These are phyloP conservation scores for Populus tremula DNA, from an alignment of 345 rosid species.

Conservation along the genomic window DNA sequence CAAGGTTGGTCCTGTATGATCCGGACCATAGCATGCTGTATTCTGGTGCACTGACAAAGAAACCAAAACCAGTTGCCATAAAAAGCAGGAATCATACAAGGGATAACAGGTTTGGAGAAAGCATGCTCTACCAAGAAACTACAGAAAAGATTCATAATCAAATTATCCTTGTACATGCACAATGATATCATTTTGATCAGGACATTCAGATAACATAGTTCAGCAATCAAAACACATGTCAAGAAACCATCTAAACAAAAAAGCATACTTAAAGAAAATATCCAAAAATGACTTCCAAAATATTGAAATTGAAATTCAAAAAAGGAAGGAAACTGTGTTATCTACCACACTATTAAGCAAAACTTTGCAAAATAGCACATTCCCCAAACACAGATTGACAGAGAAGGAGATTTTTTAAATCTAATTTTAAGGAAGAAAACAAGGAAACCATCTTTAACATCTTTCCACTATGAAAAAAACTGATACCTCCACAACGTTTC, in stretches of 20 bases:
- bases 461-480: not conserved
- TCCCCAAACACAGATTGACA: not conserved
- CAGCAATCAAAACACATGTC: not conserved
- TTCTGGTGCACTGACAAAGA: slow-evolving; percentile 59
- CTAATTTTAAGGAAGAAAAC: not conserved
- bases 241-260: not conserved
- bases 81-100: not conserved
- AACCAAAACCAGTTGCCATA: slow-evolving; percentile 19
- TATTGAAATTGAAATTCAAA: not conserved
- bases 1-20: slow-evolving; percentile 47
- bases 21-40: slow-evolving; percentile 56
- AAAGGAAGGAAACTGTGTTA: not conserved
- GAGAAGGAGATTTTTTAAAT: not conserved
- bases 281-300: not conserved
- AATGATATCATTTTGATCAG: not conserved
- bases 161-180: not conserved
- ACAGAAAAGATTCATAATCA: not conserved
- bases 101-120: not conserved
- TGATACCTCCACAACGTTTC: not conserved
- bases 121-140: not conserved
- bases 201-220: not conserved
- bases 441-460: not conserved
- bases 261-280: not conserved
- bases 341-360: not conserved
- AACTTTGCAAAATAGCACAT: not conserved